Conservation (phyloP, 805 yeast genomes). For the Saccharomycopsis sp. region DNA sequence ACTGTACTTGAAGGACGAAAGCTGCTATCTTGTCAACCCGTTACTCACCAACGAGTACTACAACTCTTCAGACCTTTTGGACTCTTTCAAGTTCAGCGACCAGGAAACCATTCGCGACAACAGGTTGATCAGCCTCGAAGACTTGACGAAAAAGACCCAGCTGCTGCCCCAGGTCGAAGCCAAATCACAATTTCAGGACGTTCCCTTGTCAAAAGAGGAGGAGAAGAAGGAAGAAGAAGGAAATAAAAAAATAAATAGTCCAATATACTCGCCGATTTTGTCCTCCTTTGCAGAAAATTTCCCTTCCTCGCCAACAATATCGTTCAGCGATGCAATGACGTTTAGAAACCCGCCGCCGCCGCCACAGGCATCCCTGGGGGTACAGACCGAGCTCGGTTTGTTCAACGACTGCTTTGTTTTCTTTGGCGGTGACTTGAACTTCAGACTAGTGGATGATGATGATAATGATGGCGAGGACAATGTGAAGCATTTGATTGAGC, state of each 20-base stretch:
- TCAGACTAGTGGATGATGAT: slow-evolving; percentile 30
- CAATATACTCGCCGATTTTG: neutral
- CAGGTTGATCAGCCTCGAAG: slow-evolving; percentile 13
- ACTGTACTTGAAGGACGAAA: slow-evolving; percentile 13
- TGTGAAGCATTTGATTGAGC: slow-evolving; percentile 26
- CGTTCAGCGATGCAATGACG: slow-evolving; percentile 6
- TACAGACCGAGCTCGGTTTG: slow-evolving; percentile 6
- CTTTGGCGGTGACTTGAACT: slow-evolving; percentile 48
- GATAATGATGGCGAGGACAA: slow-evolving; percentile 7
- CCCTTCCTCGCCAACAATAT: slow-evolving; percentile 4
- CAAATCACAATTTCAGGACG: neutral
- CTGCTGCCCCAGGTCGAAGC: neutral
- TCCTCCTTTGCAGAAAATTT: neutral
- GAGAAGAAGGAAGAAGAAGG: too few relatives aligned
- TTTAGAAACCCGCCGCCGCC: slow-evolving; percentile 4
- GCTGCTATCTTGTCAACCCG: slow-evolving; percentile 14
- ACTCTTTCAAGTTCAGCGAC: slow-evolving; percentile 15
- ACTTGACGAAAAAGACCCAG: slow-evolving; percentile 5
- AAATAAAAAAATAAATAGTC: neutral
- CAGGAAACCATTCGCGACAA: slow-evolving; percentile 18
- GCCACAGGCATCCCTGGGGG: slow-evolving; percentile 8
- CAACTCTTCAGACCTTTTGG: slow-evolving; percentile 5
- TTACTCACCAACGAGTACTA: slow-evolving; percentile 9
- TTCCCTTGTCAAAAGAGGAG: too few relatives aligned
- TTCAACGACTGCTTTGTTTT: slow-evolving; percentile 27